A percentile compares a stretch with the other conserved stretches of the same genome.
Evolutionary conservation across 2,329 filamentous ascomycete genomes (phyloP).

Genomic region (Eutypa lata): DNA sequence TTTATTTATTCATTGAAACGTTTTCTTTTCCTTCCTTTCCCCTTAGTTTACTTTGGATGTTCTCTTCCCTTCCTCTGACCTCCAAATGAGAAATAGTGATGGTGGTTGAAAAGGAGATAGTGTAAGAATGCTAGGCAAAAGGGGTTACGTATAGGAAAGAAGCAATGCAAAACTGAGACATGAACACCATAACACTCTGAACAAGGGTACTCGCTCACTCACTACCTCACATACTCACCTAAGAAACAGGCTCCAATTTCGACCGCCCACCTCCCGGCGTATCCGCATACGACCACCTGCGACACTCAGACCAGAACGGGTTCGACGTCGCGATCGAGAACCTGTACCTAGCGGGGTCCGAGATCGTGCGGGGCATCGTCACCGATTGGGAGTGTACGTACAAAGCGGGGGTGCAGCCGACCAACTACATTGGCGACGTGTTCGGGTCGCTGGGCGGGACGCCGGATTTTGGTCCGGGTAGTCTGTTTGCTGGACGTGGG

Average conservation of each 20-base stretch:
- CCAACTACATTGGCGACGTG: constrained; percentile 69
- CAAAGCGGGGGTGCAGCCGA: constrained; percentile 50
- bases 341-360: constrained; percentile 62
- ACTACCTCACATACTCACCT: background rate
- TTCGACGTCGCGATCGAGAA: constrained; percentile 63
- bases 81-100: too few relatives aligned
- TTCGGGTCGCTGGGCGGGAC: constrained; percentile 64
- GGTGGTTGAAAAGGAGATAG: too few relatives aligned
- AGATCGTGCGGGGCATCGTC: constrained; percentile 64
- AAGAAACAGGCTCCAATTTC: constrained; percentile 57
- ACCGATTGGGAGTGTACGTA: constrained; percentile 59
- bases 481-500: constrained; percentile 17
- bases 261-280: constrained; percentile 63
- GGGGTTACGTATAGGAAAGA: too few relatives aligned
- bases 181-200: too few relatives aligned
- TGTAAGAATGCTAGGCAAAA: too few relatives aligned
- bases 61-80: too few relatives aligned
- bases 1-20: background rate
- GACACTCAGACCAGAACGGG: constrained; percentile 58
- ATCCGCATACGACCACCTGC: constrained; percentile 56
- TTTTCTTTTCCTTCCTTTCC: background rate
- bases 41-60: background rate
- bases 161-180: too few relatives aligned
- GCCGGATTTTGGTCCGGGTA: constrained; percentile 63
- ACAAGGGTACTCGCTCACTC: too few relatives aligned